Percentiles rank a stretch among this genome's conserved stretches.
Evolutionary conservation across 495 filamentous ascomycete genomes (phyloP).

Genomic region (Xylaria nigripes): DNA sequence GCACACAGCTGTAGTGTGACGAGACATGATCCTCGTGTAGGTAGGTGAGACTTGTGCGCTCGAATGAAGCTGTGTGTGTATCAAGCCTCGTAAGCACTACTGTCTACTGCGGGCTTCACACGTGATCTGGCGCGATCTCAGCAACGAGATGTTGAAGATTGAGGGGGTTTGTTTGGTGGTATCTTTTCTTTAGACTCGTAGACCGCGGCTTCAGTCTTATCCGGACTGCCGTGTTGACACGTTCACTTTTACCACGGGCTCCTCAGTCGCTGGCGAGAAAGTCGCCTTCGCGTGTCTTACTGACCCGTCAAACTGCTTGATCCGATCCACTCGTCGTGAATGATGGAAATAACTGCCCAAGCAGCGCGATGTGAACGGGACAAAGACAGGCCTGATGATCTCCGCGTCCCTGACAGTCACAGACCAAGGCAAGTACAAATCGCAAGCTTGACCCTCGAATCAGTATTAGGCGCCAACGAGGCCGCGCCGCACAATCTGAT

Average conservation of each 20-base stretch:
- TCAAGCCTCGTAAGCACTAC: neutral
- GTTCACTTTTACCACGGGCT: slow-evolving; percentile 38
- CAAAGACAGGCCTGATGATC: slow-evolving; percentile 24
- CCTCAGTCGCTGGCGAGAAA: slow-evolving; percentile 46
- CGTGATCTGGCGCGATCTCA: slow-evolving; percentile 10
- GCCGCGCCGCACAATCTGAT: no score
- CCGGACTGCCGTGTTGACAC: slow-evolving; percentile 32
- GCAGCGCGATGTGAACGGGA: slow-evolving; percentile 35
- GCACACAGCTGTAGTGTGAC: slow-evolving; percentile 37
- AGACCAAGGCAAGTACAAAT: no score
- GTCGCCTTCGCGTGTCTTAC: slow-evolving; percentile 45
- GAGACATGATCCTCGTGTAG: slow-evolving; percentile 41
- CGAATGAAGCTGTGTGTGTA: slow-evolving; percentile 40
- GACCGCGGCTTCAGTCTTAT: slow-evolving; percentile 28
- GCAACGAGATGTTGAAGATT: neutral
- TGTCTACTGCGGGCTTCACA: no score
- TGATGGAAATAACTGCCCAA: slow-evolving; percentile 32
- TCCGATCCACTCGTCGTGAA: slow-evolving; percentile 35
- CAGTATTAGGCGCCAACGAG: no score
- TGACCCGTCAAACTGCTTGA: slow-evolving; percentile 34
- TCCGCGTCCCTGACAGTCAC: slow-evolving; percentile 36
- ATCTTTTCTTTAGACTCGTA: slow-evolving; percentile 34
- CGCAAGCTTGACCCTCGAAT: no score
- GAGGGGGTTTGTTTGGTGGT: neutral
- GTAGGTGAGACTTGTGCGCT: slow-evolving; percentile 34